phyloP scores from a whole-genome alignment of 202 grass and related monocot genomes.

The Carex sylvatica region DNA sequence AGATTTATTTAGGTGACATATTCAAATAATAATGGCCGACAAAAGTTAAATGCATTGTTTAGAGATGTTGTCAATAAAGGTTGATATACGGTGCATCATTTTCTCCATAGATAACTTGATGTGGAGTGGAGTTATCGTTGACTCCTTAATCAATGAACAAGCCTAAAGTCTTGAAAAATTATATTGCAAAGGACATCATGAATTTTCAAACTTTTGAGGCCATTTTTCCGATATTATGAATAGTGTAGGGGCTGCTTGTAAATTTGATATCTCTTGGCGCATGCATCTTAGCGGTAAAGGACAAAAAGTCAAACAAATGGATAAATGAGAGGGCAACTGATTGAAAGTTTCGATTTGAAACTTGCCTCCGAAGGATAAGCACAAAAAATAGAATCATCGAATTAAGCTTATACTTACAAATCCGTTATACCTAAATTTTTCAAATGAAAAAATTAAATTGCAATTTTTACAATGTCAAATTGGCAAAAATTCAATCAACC shows the following conservation, averaged over 20 bases:
- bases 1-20: neutral
- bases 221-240: neutral
- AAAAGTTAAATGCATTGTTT: neutral
- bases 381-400: slow-evolving; percentile 7
- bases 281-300: neutral
- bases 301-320: slow-evolving; percentile 16
- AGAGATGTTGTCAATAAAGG: neutral
- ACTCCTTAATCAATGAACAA: neutral
- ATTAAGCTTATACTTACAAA: slow-evolving; percentile 14
- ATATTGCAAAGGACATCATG: neutral
- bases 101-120: neutral
- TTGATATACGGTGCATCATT: neutral
- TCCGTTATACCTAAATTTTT: slow-evolving; percentile 20
- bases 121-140: neutral
- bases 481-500: slow-evolving; percentile 10
- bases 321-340: neutral
- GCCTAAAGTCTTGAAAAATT: neutral
- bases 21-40: neutral
- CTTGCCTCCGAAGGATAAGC: neutral
- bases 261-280: neutral
- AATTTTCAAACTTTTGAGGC: neutral
- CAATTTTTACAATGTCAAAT: slow-evolving; percentile 28
- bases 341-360: neutral
- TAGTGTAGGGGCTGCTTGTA: neutral
- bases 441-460: slow-evolving; percentile 19